A percentile compares a stretch with the other conserved stretches of the same genome.
These are phyloP conservation scores for Microdochium paspali DNA, from an alignment of 2,329 filamentous ascomycete species.

Conservation along the genomic window DNA sequence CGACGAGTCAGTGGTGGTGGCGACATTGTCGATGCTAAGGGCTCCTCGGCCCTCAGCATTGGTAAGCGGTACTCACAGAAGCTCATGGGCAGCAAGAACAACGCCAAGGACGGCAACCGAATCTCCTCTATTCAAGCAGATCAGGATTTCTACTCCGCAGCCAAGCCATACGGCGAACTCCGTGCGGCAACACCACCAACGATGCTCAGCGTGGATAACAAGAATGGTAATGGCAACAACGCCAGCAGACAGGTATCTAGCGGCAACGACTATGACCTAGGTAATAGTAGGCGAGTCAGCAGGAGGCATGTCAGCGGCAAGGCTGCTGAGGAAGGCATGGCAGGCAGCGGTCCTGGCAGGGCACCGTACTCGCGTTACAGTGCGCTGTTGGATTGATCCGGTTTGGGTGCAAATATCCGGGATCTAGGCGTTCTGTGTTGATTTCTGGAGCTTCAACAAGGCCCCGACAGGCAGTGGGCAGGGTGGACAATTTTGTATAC, in stretches of 20 bases:
- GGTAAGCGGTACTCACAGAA: neutral
- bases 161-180: conserved; percentile 51
- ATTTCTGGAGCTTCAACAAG: no score
- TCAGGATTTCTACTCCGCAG: conserved; percentile 29
- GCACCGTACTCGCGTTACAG: conserved; percentile 15
- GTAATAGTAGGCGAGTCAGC: conserved; percentile 17
- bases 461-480: conserved; percentile 1
- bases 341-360: conserved; percentile 14
- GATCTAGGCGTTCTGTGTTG: no score
- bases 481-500: neutral
- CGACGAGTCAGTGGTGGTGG: conserved; percentile 26
- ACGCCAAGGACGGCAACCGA: neutral
- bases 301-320: conserved; percentile 64
- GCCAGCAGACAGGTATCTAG: conserved; percentile 42
- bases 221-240: conserved; percentile 6
- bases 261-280: conserved; percentile 42
- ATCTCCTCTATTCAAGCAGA: conserved; percentile 6
- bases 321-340: conserved; percentile 60
- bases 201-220: conserved; percentile 28
- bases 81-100: neutral
- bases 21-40: conserved; percentile 32
- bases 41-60: conserved; percentile 9
- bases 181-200: conserved; percentile 43
- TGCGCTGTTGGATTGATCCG: conserved; percentile 10
- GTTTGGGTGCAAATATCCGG: no score